Evolutionary conservation across 192 early-diverging fungal genomes (phyloP).

Genomic region (Funneliformis mosseae): DNA sequence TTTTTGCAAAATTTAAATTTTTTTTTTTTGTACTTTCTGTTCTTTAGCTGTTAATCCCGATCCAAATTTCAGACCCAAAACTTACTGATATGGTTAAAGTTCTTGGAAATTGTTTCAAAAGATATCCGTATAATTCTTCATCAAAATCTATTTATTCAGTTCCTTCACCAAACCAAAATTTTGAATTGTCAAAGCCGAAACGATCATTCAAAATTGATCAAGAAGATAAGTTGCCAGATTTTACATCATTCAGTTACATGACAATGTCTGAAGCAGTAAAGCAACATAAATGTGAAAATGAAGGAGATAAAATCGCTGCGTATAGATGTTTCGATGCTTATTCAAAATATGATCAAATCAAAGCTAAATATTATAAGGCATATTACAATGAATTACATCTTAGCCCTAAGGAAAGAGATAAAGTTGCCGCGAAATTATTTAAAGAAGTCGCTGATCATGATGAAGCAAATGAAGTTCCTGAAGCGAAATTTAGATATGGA

Average conservation of each 20-base stretch:
- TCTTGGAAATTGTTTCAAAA: background rate
- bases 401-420: background rate
- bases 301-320: background rate
- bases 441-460: background rate
- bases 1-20: background rate
- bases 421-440: background rate
- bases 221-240: background rate
- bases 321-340: background rate
- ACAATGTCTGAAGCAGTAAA: background rate
- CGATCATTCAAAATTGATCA: background rate
- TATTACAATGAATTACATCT: background rate
- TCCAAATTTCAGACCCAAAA: background rate
- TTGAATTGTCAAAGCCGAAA: background rate
- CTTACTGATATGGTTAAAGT: background rate
- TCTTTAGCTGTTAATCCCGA: background rate
- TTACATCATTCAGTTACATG: background rate
- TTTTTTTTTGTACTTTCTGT: background rate
- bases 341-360: background rate
- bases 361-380: background rate
- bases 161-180: background rate
- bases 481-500: background rate
- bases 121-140: background rate
- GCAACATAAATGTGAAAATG: background rate
- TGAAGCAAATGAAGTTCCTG: background rate
- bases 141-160: background rate